Base-by-base conservation (phyloP, 1,284 basidiomycete genomes). In the Chalciporus piperatoides region DNA sequence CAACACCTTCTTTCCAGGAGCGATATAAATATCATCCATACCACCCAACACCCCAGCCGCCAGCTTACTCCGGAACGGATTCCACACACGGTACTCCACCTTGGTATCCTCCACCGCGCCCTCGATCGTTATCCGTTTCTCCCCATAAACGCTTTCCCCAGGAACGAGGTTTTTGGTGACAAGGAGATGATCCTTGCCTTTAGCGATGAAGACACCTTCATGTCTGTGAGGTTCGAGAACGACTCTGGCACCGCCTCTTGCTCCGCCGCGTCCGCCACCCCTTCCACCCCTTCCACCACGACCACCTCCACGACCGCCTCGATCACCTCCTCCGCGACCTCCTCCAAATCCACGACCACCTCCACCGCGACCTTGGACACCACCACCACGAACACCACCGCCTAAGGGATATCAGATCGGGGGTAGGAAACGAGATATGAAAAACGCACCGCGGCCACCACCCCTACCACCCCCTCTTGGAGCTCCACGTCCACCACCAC, bases 131-230 rank as follows among this genome's bases (percentile, higher is more conserved):
- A 95, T 90, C 73, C 92, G 80, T 79, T 99, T 99, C 75, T 99
- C 96, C 59, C 96, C 97, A 71, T 99, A 99, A 21, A 99, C 97
- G 15, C 90, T 90, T 68, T 99, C 96, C 52, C 96, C 97, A 10
- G 97, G 96, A 43, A 91, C 93, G 59, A 99, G 80, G 73, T 98
- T 99, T 75, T 94, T 94, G 45, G 96, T 99, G 69, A 99, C 96
- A 56, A 99, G 78, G 70, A 99, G 82, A 64, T 93, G 90, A 68
- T 99, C 97, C 76, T 99, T 97, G 64, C 87, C 90, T 71, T 93
- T 93, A 51, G 92, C 92, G 61, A 95, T 87, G 76, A 94, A 95
- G 58, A 99, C 83, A 56, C 96, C 97, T 15, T 84, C 72, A 72
- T 99, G 96, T 67, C 89, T 82, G 78, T 99, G 96, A 3, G 96